Evolutionary conservation across 2,329 filamentous ascomycete species (phyloP).

Genomic region (Cladophialophora psammophila): DNA sequence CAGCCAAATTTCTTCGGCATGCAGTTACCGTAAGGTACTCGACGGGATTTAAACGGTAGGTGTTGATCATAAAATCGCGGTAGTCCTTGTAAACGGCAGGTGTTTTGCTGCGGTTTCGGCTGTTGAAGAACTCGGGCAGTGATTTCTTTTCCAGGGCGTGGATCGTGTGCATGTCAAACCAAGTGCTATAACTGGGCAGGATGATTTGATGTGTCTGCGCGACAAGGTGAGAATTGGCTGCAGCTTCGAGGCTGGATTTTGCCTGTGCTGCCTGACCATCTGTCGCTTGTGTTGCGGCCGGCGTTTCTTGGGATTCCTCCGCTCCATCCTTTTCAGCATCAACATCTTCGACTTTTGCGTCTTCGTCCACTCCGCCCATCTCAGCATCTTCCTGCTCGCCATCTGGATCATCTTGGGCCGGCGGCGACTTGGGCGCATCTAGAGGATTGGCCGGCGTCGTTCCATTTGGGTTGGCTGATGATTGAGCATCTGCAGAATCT

Average conservation of each 20-base stretch:
- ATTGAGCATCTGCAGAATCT: constrained; percentile 17
- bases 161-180: constrained; percentile 97
- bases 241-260: constrained; percentile 82
- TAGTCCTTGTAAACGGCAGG: constrained; percentile 98
- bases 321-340: constrained; percentile 51
- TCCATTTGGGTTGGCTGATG: constrained; percentile 23
- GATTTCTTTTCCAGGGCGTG: constrained; percentile 93
- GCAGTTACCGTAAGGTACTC: constrained; percentile 98
- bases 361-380: constrained; percentile 71
- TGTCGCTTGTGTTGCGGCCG: constrained; percentile 53
- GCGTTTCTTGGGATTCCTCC: constrained; percentile 50
- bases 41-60: constrained; percentile 91
- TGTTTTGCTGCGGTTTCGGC: constrained; percentile 96
- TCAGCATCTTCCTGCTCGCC: constrained; percentile 74
- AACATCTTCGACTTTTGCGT: constrained; percentile 50
- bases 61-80: constrained; percentile 99
- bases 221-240: constrained; percentile 89
- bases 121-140: constrained; percentile 98
- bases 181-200: constrained; percentile 94
- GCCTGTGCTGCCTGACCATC: constrained; percentile 69
- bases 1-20: constrained; percentile 90
- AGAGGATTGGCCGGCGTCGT: constrained; percentile 28
- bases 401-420: constrained; percentile 64
- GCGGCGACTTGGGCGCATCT: constrained; percentile 71
- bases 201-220: constrained; percentile 95